Base-by-base conservation (phyloP, 2,329 filamentous ascomycete species). In the Neobulgaria alba region DNA sequence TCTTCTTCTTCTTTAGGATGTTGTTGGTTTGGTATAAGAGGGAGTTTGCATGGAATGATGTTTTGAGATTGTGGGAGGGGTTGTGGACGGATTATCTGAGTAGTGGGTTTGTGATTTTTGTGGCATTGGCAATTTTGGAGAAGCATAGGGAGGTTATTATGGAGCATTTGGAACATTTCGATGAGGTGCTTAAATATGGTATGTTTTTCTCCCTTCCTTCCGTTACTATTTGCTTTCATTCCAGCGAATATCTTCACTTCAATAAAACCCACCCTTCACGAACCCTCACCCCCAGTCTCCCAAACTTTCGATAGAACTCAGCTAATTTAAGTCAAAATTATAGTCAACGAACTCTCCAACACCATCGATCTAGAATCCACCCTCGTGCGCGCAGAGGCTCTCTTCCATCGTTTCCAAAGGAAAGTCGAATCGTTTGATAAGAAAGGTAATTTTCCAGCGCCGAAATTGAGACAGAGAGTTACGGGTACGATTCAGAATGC, bases 1-100 rank as follows among this genome's bases (percentile, higher is more conserved):
- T 98, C 64, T 98, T 98, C 66, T 98, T 98, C 69, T 96, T 98
- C 70, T 98, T 96, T 76, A 85, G 92, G 45, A 96, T 96, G 92
- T 72, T 98, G 23, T 72, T 98, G 1, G 92, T 98, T 8, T 98
- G 92, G 92, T 98, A 92, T 64, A 98, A 98, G 69, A 82, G 92
- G 35, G 92, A 98, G 63, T 98, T 98, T 55, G 75, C 79, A 51
- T 98, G 90, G 86, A 62, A 73, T 35, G 88, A 96, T 57, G 78
- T 95, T 9, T 67, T 96, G 23, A 76, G 85, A 14, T 67, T 98
- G 3, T 98, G 92, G 92, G 92, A 98, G 63, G 72, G 76, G 0
- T 67, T 96, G 2, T 98, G 93, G 92, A 96, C 92, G 2, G 92
- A 98, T 60, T 92, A 82, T 54, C 64, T 87, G 46, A 89, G 77